These are phyloP conservation scores for Chlorella vulgaris DNA, from an alignment of 139 green algal genomes.

Conservation along the genomic window DNA sequence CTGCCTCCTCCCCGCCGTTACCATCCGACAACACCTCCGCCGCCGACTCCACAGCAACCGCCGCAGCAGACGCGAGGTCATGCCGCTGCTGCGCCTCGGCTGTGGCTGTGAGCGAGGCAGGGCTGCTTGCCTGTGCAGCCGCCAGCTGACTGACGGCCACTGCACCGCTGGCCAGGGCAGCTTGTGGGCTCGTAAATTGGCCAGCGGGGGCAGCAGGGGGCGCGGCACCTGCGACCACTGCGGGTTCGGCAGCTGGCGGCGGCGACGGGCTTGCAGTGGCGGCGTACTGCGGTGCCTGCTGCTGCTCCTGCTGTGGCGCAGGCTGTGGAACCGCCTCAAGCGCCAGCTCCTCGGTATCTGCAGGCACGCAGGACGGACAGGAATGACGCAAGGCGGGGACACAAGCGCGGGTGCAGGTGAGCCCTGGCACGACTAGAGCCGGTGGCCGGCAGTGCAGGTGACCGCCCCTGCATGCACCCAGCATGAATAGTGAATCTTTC, in stretches of 20 bases:
- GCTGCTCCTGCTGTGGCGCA: too few relatives aligned
- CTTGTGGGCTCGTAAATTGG: neutral
- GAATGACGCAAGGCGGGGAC: neutral
- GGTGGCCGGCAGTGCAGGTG: too few relatives aligned
- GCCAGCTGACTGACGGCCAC: neutral
- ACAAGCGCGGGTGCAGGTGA: neutral
- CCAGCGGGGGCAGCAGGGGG: neutral
- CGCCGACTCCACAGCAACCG: neutral
- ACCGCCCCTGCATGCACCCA: too few relatives aligned
- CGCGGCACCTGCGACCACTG: neutral
- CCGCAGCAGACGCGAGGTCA: neutral
- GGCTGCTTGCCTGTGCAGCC: neutral
- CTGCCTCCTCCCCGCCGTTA: neutral
- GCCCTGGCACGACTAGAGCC: too few relatives aligned
- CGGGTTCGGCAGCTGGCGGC: neutral
- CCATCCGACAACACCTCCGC: constrained; percentile 1
- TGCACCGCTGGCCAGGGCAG: neutral
- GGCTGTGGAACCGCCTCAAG: too few relatives aligned
- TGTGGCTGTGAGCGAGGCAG: neutral
- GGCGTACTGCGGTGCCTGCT: constrained; percentile 15
- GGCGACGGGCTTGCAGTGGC: neutral
- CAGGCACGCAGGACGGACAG: neutral
- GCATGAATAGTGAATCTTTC: too few relatives aligned
- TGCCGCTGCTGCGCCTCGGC: neutral
- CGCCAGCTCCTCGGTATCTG: constrained; percentile 36